phyloP scores from a whole-genome alignment of 768 basidiomycete genomes.

The Pleurotus pulmonarius region DNA sequence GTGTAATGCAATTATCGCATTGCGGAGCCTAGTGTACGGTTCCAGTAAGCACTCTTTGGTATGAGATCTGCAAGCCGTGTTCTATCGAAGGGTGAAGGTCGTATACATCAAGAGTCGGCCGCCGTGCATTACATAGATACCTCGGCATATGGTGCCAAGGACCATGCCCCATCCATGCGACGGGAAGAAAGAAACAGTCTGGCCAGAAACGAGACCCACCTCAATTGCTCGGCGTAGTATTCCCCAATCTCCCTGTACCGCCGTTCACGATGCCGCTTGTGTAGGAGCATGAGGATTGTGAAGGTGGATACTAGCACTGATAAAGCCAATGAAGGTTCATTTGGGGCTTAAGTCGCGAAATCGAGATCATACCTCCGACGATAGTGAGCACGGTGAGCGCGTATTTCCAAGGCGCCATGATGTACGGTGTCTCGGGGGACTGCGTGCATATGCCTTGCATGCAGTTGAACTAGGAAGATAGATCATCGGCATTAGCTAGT shows the following conservation, averaged over 20 bases:
- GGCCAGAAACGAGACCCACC: conserved; percentile 15
- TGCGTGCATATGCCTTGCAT: conserved; percentile 21
- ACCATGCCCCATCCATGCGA: no score
- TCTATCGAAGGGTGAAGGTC: no score
- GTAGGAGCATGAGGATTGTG: conserved; percentile 32
- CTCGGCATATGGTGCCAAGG: no score
- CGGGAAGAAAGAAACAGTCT: no score
- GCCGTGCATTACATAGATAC: no score
- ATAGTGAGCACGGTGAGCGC: conserved; percentile 32
- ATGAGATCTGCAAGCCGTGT: no score
- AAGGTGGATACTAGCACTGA: conserved; percentile 35
- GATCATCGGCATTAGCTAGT: no score
- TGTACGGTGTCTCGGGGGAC: conserved; percentile 33
- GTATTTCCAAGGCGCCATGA: conserved; percentile 42
- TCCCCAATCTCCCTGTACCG: conserved; percentile 38
- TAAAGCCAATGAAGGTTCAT: background rate
- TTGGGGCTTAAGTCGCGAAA: background rate
- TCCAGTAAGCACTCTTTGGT: no score
- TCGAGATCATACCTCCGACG: conserved; percentile 24
- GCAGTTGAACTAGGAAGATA: background rate
- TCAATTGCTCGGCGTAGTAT: conserved; percentile 47
- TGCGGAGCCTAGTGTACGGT: no score
- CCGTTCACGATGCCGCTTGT: conserved; percentile 35
- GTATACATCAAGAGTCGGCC: no score
- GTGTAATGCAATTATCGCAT: no score